These are phyloP conservation scores for Trichoderma oligosporum DNA, from an alignment of 2,329 filamentous ascomycete species.

Conservation along the genomic window DNA sequence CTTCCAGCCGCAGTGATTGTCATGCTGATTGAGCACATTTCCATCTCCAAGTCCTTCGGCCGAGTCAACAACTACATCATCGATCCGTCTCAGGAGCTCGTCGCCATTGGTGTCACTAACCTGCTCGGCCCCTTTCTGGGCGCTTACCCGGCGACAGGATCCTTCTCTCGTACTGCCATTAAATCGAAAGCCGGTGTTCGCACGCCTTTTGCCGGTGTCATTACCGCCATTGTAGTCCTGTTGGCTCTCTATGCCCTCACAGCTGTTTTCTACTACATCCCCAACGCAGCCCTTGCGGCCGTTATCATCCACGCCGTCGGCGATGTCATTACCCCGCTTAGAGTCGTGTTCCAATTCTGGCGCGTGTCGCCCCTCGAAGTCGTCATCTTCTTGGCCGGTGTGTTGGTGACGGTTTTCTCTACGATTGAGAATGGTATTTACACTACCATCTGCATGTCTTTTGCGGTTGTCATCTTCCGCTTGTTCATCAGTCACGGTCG, in stretches of 20 bases:
- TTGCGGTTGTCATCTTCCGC: slow-evolving; percentile 70
- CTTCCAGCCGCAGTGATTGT: slow-evolving; percentile 74
- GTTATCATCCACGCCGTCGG: slow-evolving; percentile 91
- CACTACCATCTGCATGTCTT: slow-evolving; percentile 67
- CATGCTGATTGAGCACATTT: slow-evolving; percentile 75
- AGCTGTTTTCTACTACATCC: slow-evolving; percentile 85
- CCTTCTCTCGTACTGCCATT: slow-evolving; percentile 87
- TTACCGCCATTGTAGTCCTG: slow-evolving; percentile 77
- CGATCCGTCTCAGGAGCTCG: slow-evolving; percentile 73
- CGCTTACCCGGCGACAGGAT: slow-evolving; percentile 81
- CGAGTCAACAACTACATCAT: slow-evolving; percentile 79
- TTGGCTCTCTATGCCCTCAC: slow-evolving; percentile 80
- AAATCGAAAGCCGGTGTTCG: slow-evolving; percentile 91
- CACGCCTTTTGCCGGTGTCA: slow-evolving; percentile 80
- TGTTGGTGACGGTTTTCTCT: slow-evolving; percentile 76
- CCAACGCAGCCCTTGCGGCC: slow-evolving; percentile 67
- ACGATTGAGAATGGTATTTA: slow-evolving; percentile 86
- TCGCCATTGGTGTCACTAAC: slow-evolving; percentile 73
- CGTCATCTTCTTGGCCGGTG: slow-evolving; percentile 79
- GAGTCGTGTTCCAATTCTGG: slow-evolving; percentile 86
- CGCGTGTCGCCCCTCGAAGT: slow-evolving; percentile 77
- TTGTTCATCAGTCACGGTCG: slow-evolving; percentile 73
- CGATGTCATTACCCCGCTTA: slow-evolving; percentile 78
- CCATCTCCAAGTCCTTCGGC: slow-evolving; percentile 78
- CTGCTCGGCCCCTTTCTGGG: slow-evolving; percentile 74